These are phyloP conservation scores for Acanthamoeba lenticulata DNA, from an alignment of 208 protist genomes.

Conservation along the genomic window DNA sequence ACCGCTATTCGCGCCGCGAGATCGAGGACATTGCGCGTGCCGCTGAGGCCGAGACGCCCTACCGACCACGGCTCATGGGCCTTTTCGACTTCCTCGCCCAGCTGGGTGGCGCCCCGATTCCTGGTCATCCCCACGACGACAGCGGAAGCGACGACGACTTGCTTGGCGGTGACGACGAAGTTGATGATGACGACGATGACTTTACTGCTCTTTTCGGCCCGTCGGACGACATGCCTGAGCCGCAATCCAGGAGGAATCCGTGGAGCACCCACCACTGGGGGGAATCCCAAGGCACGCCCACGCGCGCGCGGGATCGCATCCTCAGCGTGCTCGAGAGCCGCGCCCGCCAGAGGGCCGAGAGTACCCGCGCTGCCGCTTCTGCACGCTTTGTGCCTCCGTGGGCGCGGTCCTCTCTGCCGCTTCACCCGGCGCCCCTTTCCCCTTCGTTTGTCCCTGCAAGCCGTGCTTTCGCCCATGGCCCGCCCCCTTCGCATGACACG, in stretches of 20 bases:
- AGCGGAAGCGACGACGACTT: background rate
- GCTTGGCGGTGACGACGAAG: background rate
- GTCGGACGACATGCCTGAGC: too few species aligned
- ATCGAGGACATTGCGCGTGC: conserved; percentile 51
- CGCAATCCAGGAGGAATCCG: too few species aligned
- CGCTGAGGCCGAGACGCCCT: background rate
- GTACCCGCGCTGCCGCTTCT: background rate
- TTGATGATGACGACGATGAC: background rate
- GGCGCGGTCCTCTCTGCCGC: background rate
- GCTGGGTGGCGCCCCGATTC: background rate
- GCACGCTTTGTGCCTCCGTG: background rate
- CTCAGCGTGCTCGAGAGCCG: background rate
- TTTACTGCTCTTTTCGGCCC: background rate
- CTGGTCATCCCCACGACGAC: background rate
- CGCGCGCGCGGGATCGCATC: background rate
- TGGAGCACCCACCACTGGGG: background rate
- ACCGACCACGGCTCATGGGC: background rate
- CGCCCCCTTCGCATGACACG: background rate
- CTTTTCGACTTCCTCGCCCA: background rate
- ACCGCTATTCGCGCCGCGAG: conserved; percentile 38
- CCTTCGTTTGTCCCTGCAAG: background rate
- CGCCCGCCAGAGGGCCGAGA: background rate
- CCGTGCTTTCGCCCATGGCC: background rate
- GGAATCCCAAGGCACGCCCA: background rate
- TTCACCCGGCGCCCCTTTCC: background rate